Evolutionary conservation across 495 filamentous ascomycete genomes (phyloP).

Genomic region (Aspergillus asperescens): DNA sequence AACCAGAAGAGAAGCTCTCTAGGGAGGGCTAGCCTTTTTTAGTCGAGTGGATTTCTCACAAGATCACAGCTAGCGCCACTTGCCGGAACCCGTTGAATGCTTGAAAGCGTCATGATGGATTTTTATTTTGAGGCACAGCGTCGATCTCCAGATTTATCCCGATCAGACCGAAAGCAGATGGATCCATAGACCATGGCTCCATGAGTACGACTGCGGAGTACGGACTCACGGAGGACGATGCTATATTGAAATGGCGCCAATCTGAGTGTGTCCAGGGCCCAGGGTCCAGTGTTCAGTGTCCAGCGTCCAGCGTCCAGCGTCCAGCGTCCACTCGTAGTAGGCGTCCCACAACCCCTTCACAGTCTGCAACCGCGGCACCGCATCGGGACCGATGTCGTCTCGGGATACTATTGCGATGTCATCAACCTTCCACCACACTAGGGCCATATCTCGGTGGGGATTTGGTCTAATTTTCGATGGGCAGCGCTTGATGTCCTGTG

Average conservation of each 20-base stretch:
- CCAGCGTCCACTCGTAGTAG: no score
- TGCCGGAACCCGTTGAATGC: constrained; percentile 38
- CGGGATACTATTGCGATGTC: background rate
- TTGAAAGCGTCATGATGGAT: constrained; percentile 37
- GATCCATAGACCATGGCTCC: constrained; percentile 14
- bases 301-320: no score
- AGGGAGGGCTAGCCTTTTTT: no score
- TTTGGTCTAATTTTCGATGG: background rate
- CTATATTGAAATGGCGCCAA: no score
- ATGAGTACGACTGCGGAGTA: background rate
- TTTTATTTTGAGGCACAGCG: constrained; percentile 36
- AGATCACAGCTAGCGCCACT: constrained; percentile 45
- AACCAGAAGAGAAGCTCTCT: no score
- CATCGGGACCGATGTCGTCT: background rate
- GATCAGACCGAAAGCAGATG: constrained; percentile 23
- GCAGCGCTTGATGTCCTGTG: background rate
- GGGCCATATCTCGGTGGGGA: background rate
- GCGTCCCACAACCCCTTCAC: no score
- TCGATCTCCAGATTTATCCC: constrained; percentile 35
- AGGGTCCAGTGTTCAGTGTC: no score
- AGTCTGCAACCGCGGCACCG: background rate
- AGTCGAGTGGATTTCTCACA: constrained; percentile 28
- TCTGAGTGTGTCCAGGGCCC: no score
- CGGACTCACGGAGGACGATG: no score
- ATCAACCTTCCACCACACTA: background rate